Conservation (phyloP, 2,329 filamentous ascomycete species). For the Biscogniauxia sp. region DNA sequence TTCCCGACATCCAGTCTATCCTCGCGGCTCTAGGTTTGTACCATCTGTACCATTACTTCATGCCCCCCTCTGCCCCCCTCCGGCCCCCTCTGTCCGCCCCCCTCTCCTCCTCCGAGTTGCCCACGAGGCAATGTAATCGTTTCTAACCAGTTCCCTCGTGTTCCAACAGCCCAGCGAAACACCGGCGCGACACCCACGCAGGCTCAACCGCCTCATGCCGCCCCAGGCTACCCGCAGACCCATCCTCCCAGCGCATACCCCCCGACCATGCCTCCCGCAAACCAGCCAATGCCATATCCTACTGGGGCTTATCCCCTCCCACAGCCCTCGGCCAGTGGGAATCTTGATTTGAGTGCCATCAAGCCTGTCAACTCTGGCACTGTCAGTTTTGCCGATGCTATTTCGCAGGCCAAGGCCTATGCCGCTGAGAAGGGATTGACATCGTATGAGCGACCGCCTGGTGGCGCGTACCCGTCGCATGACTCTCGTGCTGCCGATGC, state of each 20-base stretch:
- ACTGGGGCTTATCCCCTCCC: constrained; percentile 51
- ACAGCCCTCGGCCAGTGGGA: constrained; percentile 70
- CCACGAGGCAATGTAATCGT: constrained; percentile 3
- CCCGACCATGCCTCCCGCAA: constrained; percentile 39
- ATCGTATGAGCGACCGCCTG: constrained; percentile 56
- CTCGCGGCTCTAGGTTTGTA: constrained; percentile 48
- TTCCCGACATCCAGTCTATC: constrained; percentile 44
- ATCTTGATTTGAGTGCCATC: constrained; percentile 75
- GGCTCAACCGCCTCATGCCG: constrained; percentile 37
- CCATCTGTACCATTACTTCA: constrained; percentile 30
- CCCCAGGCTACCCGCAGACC: constrained; percentile 33
- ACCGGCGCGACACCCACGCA: constrained; percentile 42
- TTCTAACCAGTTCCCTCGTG: constrained; percentile 18
- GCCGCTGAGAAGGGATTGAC: constrained; percentile 74
- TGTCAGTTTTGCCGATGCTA: constrained; percentile 78
- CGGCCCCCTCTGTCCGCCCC: constrained; percentile 4
- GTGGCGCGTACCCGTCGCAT: constrained; percentile 41
- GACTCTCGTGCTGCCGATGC: constrained; percentile 46
- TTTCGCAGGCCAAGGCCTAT: constrained; percentile 80
- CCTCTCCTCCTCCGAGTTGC: not conserved
- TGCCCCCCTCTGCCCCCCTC: not conserved
- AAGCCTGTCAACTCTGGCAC: constrained; percentile 77
- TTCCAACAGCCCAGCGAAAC: constrained; percentile 44
- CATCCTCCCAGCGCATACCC: constrained; percentile 38
- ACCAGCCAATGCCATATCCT: constrained; percentile 37